Percentiles rank a stretch among this genome's conserved stretches.
These are phyloP conservation scores for Trifolium repens DNA, from an alignment of 306 rosid genomes.

Conservation along the genomic window DNA sequence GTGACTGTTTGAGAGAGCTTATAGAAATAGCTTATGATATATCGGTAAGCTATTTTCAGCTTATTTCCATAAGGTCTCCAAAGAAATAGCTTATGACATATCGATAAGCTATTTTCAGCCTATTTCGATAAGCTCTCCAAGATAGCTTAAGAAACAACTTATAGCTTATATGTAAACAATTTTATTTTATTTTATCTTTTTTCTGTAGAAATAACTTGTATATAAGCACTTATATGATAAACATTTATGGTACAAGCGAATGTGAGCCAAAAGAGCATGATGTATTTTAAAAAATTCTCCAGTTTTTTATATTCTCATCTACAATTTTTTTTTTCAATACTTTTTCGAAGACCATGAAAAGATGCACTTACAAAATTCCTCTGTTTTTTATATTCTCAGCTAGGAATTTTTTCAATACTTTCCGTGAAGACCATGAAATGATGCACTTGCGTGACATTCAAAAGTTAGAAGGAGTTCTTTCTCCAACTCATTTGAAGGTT, in stretches of 20 bases:
- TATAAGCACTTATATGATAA: not conserved
- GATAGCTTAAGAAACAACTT: not conserved
- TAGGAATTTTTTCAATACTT: constrained; percentile 74
- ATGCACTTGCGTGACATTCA: constrained; percentile 86
- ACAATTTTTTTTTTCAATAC: constrained; percentile 66
- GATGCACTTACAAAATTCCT: constrained; percentile 55
- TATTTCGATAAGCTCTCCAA: not conserved
- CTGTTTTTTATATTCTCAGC: constrained; percentile 59
- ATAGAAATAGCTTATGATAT: not conserved
- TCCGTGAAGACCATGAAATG: constrained; percentile 93
- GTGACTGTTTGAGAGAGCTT: not conserved
- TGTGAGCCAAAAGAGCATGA: not conserved
- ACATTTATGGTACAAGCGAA: too few species aligned
- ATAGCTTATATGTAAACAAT: not conserved
- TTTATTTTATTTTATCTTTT: not conserved
- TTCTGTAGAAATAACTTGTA: not conserved
- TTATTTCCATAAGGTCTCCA: not conserved
- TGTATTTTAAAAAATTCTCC: constrained; percentile 6
- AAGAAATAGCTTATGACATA: not conserved
- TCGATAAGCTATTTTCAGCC: not conserved
- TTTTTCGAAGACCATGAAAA: constrained; percentile 89
- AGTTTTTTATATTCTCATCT: constrained; percentile 59
- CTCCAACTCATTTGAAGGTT: constrained; percentile 90
- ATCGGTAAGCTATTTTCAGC: not conserved
- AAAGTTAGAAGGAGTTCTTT: constrained; percentile 91